Evolutionary conservation across 108 stramenopile genomes (phyloP).

Genomic region (Fistulifera solaris): DNA sequence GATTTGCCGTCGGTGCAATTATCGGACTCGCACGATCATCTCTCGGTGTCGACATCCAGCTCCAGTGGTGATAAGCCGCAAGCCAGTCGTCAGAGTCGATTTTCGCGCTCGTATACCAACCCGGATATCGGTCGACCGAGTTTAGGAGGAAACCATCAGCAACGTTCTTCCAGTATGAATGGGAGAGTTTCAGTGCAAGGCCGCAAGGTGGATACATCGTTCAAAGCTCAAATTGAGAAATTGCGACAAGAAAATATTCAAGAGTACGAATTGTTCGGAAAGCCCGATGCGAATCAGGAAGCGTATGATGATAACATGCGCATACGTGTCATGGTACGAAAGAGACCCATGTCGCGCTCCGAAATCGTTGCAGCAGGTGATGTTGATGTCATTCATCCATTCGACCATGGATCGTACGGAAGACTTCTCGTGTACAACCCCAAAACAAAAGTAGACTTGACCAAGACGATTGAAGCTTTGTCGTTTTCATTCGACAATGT

Average conservation of each 20-base stretch:
- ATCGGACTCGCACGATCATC: no score
- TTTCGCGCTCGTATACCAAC: no score
- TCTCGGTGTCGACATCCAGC: no score
- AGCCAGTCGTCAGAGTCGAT: no score
- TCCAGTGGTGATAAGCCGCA: no score
- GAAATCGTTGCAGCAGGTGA: slow-evolving; percentile 55
- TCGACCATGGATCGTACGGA: slow-evolving; percentile 58
- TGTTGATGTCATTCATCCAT: slow-evolving; percentile 75
- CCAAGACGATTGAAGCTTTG: slow-evolving; percentile 90
- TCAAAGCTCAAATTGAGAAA: slow-evolving; percentile 41
- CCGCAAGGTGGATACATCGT: slow-evolving; percentile 29
- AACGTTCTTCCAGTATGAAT: no score
- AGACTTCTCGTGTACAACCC: slow-evolving; percentile 91
- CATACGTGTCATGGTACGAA: slow-evolving; percentile 83
- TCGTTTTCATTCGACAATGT: slow-evolving; percentile 96
- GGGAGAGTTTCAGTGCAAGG: slow-evolving; percentile 3
- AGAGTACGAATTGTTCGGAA: slow-evolving; percentile 44
- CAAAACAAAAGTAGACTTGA: slow-evolving; percentile 93
- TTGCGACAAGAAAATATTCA: slow-evolving; percentile 43
- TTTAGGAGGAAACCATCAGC: no score
- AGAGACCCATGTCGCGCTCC: slow-evolving; percentile 70
- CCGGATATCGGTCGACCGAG: no score
- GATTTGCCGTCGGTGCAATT: no score
- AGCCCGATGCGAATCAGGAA: slow-evolving; percentile 10
- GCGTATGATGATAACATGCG: slow-evolving; percentile 61